Conservation (phyloP, 1,139 yeast genomes). For the Debaryomyces subglobosus region DNA sequence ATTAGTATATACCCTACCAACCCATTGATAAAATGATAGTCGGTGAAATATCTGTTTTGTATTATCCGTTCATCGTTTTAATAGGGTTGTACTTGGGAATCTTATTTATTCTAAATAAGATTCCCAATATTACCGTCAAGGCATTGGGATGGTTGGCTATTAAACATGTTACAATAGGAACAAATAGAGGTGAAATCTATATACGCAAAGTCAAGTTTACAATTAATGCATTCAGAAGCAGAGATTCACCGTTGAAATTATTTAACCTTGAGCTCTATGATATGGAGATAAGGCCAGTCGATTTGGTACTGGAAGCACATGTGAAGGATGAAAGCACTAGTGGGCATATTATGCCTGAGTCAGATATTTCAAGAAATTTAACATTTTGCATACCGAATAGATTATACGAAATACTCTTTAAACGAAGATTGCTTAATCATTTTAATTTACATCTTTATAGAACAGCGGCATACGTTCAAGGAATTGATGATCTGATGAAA, state of each 20-base stretch:
- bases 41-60: background rate
- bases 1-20: background rate
- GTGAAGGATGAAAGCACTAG: background rate
- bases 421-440: slow-evolving; percentile 30
- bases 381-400: slow-evolving; percentile 11
- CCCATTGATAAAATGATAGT: background rate
- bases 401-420: slow-evolving; percentile 16
- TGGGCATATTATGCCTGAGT: background rate
- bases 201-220: slow-evolving; percentile 29
- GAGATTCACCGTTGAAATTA: slow-evolving; percentile 34
- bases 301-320: background rate
- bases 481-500: slow-evolving; percentile 18
- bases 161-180: slow-evolving; percentile 30
- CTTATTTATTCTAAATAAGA: slow-evolving; percentile 21
- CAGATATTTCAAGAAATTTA: background rate
- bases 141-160: slow-evolving; percentile 43
- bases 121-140: slow-evolving; percentile 38
- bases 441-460: slow-evolving; percentile 34
- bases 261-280: slow-evolving; percentile 35
- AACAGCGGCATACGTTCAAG: slow-evolving; percentile 24
- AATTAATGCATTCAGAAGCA: slow-evolving; percentile 28
- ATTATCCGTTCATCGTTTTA: slow-evolving; percentile 1
- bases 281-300: slow-evolving; percentile 21
- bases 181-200: slow-evolving; percentile 19
- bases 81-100: slow-evolving; percentile 1